Percentiles rank a stretch among this genome's conserved stretches.
These are phyloP conservation scores for Clonostachys chloroleuca DNA, from an alignment of 2,329 filamentous ascomycete species.

Conservation along the genomic window DNA sequence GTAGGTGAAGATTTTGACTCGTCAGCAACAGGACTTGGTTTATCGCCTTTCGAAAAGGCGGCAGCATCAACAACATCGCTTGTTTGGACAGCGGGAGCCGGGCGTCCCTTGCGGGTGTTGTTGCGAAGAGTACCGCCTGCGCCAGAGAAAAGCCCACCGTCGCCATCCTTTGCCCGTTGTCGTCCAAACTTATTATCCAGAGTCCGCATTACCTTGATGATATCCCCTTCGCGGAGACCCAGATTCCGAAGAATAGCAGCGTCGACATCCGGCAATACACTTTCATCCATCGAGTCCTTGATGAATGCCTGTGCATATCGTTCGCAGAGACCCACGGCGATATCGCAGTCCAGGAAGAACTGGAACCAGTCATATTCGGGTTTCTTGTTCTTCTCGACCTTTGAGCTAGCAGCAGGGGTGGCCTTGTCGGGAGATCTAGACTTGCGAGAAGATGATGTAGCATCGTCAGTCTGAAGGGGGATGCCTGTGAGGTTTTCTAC, in stretches of 20 bases:
- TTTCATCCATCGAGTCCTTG: constrained; percentile 94
- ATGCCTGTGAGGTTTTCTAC: constrained; percentile 85
- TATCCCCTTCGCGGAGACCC: constrained; percentile 94
- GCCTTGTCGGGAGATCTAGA: constrained; percentile 27
- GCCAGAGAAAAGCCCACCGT: constrained; percentile 81
- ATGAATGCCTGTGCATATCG: constrained; percentile 86
- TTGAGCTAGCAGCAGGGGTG: constrained; percentile 47
- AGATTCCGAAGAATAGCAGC: constrained; percentile 77
- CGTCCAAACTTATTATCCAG: constrained; percentile 79
- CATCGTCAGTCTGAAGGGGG: constrained; percentile 91
- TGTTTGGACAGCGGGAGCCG: constrained; percentile 79
- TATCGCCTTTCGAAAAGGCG: constrained; percentile 65
- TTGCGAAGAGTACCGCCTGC: constrained; percentile 88
- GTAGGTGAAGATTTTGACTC: constrained; percentile 11
- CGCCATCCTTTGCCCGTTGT: constrained; percentile 49
- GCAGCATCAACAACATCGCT: constrained; percentile 85
- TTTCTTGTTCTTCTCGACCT: constrained; percentile 55
- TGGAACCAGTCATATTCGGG: constrained; percentile 97
- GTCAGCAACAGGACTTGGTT: constrained; percentile 9
- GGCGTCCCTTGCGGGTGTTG: constrained; percentile 89
- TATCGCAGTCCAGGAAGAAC: constrained; percentile 91
- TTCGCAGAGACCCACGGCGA: constrained; percentile 89
- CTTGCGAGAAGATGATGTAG: constrained; percentile 76
- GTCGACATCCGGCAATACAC: constrained; percentile 84
- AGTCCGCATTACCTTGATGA: constrained; percentile 88